phyloP scores from a whole-genome alignment of 2,329 filamentous ascomycete species.

The Diatrype stigma region DNA sequence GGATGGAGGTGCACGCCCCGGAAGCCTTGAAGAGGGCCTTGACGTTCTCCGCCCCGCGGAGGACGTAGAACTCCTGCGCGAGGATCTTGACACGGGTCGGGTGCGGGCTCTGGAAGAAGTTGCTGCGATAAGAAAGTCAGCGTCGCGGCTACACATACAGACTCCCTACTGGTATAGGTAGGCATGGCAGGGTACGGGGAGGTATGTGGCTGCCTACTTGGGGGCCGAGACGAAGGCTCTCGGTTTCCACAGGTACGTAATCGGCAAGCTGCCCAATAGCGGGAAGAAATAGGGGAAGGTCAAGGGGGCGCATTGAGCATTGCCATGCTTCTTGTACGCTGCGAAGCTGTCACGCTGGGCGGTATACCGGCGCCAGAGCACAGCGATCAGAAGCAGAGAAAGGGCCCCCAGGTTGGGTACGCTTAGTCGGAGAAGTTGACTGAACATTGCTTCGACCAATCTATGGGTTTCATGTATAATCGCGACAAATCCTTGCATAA shows the following conservation, averaged over 20 bases:
- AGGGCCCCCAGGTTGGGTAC: constrained; percentile 9
- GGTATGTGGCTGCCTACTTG: constrained; percentile 11
- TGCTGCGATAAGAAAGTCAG: constrained; percentile 13
- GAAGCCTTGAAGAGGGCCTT: constrained; percentile 22
- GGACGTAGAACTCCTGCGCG: constrained; percentile 18
- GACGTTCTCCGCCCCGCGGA: constrained; percentile 18
- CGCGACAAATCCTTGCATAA: background rate
- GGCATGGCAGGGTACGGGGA: too few relatives aligned
- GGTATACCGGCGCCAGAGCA: constrained; percentile 13
- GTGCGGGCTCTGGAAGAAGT: constrained; percentile 19
- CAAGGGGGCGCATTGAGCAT: constrained; percentile 7
- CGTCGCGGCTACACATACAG: too few relatives aligned
- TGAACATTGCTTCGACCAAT: constrained; percentile 4
- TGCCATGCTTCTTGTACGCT: constrained; percentile 4
- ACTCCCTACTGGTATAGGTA: too few relatives aligned
- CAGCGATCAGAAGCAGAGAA: constrained; percentile 8
- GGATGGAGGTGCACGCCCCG: constrained; percentile 19
- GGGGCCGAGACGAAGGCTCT: constrained; percentile 17
- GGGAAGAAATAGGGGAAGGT: constrained; percentile 22
- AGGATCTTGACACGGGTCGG: constrained; percentile 20
- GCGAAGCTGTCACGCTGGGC: constrained; percentile 3
- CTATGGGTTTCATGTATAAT: background rate
- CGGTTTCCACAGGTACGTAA: constrained; percentile 18
- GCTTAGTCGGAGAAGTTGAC: background rate
- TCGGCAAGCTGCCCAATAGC: constrained; percentile 17